Evolutionary conservation across 1,284 basidiomycete genomes (phyloP).

Genomic region (Lentinula novae-zelandiae): DNA sequence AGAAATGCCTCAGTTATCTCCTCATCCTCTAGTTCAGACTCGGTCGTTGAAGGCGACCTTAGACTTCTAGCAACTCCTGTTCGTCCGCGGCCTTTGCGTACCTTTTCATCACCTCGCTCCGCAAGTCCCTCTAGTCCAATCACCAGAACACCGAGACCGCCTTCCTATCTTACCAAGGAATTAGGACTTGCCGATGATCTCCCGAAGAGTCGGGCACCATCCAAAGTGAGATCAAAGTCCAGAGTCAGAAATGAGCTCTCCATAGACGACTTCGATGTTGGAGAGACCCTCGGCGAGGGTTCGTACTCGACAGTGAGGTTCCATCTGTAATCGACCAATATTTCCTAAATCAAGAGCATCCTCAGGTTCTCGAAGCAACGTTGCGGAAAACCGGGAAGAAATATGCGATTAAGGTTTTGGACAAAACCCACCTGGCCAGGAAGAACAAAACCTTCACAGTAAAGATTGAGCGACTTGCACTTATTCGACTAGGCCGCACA

Average conservation of each 20-base stretch:
- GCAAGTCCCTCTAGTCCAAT: constrained; percentile 47
- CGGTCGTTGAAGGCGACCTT: constrained; percentile 33
- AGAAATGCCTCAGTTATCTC: constrained; percentile 76
- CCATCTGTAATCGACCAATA: constrained; percentile 1
- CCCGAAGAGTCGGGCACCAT: constrained; percentile 19
- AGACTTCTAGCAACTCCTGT: constrained; percentile 34
- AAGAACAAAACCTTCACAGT: constrained; percentile 66
- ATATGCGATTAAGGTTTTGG: constrained; percentile 76
- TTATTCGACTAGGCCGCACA: constrained; percentile 54
- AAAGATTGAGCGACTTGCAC: constrained; percentile 61
- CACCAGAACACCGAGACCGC: constrained; percentile 42
- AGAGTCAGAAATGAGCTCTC: constrained; percentile 41
- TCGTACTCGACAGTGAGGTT: constrained; percentile 71
- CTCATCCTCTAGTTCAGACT: constrained; percentile 61
- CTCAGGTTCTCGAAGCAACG: constrained; percentile 59
- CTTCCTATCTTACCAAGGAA: constrained; percentile 59
- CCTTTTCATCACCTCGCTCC: constrained; percentile 63
- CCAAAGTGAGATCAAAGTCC: constrained; percentile 31
- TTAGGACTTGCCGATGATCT: constrained; percentile 43
- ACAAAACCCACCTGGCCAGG: constrained; percentile 70
- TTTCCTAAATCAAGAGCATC: constrained; percentile 7
- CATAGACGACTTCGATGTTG: constrained; percentile 67
- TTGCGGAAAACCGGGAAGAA: constrained; percentile 54
- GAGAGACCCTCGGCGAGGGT: constrained; percentile 70
- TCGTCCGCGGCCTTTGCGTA: constrained; percentile 55